These are phyloP conservation scores for Aphanomyces cochlioides DNA, from an alignment of 352 stramenopile species.

Conservation along the genomic window DNA sequence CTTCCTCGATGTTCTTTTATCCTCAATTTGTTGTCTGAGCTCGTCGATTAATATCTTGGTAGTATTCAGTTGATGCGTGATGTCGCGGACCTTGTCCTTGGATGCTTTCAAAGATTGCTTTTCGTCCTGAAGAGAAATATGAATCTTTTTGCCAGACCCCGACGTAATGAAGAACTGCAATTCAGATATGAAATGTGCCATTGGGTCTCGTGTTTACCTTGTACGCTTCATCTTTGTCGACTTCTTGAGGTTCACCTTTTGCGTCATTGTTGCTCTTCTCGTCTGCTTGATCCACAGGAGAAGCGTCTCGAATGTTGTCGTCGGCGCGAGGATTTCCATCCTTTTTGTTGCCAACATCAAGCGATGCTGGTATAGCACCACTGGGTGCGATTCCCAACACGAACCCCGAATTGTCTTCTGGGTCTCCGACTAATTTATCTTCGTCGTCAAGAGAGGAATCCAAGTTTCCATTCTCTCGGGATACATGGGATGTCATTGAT, in stretches of 20 bases:
- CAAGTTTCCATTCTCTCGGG: slow-evolving; percentile 26
- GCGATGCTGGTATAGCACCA: slow-evolving; percentile 55
- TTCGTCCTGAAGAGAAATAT: slow-evolving; percentile 55
- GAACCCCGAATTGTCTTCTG: slow-evolving; percentile 47
- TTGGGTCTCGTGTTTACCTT: slow-evolving; percentile 27
- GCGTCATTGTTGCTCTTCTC: slow-evolving; percentile 37
- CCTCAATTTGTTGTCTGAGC: slow-evolving; percentile 51
- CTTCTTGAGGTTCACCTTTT: slow-evolving; percentile 31
- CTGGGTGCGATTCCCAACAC: slow-evolving; percentile 50
- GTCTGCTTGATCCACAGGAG: slow-evolving; percentile 29
- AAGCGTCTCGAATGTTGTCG: slow-evolving; percentile 17
- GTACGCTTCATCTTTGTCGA: slow-evolving; percentile 67
- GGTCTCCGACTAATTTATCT: slow-evolving; percentile 52
- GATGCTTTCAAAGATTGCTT: slow-evolving; percentile 73
- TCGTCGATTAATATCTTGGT: slow-evolving; percentile 77
- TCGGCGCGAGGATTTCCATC: slow-evolving; percentile 33
- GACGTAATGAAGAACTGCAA: slow-evolving; percentile 47
- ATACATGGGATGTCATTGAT: slow-evolving; percentile 30
- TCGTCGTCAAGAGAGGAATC: slow-evolving; percentile 30
- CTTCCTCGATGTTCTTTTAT: slow-evolving; percentile 40
- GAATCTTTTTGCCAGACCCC: slow-evolving; percentile 54
- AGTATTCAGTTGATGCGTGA: slow-evolving; percentile 69
- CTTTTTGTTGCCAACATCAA: slow-evolving; percentile 55
- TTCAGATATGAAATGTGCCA: not conserved
- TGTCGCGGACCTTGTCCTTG: slow-evolving; percentile 68